Evolutionary conservation across 2,329 filamentous ascomycete species (phyloP).

Genomic region (Xylaria sp.): DNA sequence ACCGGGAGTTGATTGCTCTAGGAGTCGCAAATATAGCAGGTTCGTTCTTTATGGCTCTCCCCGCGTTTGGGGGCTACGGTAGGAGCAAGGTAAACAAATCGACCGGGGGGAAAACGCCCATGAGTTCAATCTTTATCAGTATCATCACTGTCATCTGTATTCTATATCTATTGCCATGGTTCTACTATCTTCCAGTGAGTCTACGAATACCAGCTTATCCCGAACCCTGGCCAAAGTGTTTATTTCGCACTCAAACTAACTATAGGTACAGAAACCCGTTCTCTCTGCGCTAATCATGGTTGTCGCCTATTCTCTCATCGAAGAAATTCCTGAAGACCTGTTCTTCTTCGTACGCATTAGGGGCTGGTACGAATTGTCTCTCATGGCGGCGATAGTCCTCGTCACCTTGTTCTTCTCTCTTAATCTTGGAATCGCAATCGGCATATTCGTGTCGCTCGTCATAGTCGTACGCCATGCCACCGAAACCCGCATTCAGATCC

Average conservation of each 20-base stretch:
- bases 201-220: background rate
- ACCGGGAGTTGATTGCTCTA: conserved; percentile 90
- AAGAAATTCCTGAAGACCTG: conserved; percentile 93
- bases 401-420: conserved; percentile 96
- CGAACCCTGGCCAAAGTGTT: background rate
- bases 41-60: conserved; percentile 88
- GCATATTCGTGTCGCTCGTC: conserved; percentile 87
- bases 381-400: conserved; percentile 90
- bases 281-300: conserved; percentile 94
- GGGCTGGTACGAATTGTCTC: conserved; percentile 81
- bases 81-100: conserved; percentile 93
- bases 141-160: conserved; percentile 82
- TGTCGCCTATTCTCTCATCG: conserved; percentile 91
- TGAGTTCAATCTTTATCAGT: conserved; percentile 89
- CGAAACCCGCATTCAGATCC: conserved; percentile 91
- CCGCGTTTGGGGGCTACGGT: conserved; percentile 94
- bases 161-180: conserved; percentile 83
- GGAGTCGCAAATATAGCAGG: conserved; percentile 91
- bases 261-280: conserved; percentile 77
- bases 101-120: conserved; percentile 89
- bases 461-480: conserved; percentile 91
- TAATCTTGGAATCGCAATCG: conserved; percentile 89
- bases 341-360: conserved; percentile 85
- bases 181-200: conserved; percentile 93
- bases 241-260: conserved; percentile 12